Conservation (phyloP, 768 basidiomycete species). For the Macrolepiota dolichaula region DNA sequence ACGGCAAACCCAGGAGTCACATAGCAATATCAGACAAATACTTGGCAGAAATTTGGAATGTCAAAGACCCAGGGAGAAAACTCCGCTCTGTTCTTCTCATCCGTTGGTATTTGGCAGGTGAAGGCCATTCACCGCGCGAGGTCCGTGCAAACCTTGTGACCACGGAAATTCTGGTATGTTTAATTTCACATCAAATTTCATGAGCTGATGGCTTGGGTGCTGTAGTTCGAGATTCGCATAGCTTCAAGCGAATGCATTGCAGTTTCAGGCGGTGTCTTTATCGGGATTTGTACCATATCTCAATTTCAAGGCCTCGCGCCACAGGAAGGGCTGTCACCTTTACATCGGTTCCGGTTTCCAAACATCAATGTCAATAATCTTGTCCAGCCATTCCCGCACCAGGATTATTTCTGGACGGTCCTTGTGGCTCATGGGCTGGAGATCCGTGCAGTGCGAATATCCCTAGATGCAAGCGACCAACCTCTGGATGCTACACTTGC, state of each 20-base stretch:
- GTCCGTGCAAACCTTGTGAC: background rate
- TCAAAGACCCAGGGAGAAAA: too few species aligned
- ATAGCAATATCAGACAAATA: too few species aligned
- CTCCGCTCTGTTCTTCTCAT: background rate
- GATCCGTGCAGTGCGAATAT: background rate
- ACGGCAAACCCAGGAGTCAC: too few species aligned
- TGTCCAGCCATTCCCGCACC: background rate
- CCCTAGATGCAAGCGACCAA: background rate
- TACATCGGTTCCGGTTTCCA: background rate
- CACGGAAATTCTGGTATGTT: background rate
- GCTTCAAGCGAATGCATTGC: background rate
- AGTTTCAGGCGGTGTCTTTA: background rate
- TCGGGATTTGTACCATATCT: background rate
- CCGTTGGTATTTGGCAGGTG: background rate
- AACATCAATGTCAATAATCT: fast-evolving
- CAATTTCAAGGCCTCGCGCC: background rate
- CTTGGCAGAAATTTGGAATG: too few species aligned
- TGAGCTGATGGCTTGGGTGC: background rate
- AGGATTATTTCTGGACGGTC: background rate
- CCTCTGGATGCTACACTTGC: background rate
- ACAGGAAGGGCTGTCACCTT: background rate
- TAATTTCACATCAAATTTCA: background rate
- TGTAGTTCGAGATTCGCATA: background rate
- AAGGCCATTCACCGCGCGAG: background rate
- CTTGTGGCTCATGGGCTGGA: too few species aligned